These are phyloP conservation scores for Eucalyptus marginata DNA, from an alignment of 345 rosid species.

Conservation along the genomic window DNA sequence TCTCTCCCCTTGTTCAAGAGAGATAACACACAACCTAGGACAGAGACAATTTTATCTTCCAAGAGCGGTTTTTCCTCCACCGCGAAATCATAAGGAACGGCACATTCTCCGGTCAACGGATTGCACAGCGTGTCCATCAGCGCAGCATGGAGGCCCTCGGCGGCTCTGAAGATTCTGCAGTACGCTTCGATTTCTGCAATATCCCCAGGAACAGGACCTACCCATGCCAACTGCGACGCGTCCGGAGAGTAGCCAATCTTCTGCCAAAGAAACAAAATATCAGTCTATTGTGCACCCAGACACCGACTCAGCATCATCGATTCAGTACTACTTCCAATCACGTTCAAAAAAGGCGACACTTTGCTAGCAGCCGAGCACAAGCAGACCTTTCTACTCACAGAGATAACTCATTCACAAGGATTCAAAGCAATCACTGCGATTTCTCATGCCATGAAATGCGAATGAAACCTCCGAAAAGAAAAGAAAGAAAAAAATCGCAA, in stretches of 20 bases:
- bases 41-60: constrained; percentile 90
- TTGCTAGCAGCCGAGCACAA: neutral
- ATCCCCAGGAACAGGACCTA: constrained; percentile 94
- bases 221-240: constrained; percentile 63
- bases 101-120: constrained; percentile 92
- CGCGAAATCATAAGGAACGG: constrained; percentile 57
- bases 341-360: neutral
- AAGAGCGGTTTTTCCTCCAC: constrained; percentile 70
- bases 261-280: constrained; percentile 8
- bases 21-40: constrained; percentile 83
- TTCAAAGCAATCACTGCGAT: neutral
- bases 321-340: neutral
- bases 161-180: constrained; percentile 85
- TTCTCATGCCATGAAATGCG: neutral
- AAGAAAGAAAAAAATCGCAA: neutral
- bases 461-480: neutral
- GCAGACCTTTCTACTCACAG: neutral
- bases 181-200: constrained; percentile 97
- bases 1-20: constrained; percentile 84
- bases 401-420: neutral
- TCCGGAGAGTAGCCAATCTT: constrained; percentile 44
- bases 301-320: neutral
- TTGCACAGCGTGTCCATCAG: constrained; percentile 91
- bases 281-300: neutral
- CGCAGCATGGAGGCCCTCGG: constrained; percentile 73